These are phyloP conservation scores for Amanita pseudoporphyria DNA, from an alignment of 768 basidiomycete species.

Conservation along the genomic window DNA sequence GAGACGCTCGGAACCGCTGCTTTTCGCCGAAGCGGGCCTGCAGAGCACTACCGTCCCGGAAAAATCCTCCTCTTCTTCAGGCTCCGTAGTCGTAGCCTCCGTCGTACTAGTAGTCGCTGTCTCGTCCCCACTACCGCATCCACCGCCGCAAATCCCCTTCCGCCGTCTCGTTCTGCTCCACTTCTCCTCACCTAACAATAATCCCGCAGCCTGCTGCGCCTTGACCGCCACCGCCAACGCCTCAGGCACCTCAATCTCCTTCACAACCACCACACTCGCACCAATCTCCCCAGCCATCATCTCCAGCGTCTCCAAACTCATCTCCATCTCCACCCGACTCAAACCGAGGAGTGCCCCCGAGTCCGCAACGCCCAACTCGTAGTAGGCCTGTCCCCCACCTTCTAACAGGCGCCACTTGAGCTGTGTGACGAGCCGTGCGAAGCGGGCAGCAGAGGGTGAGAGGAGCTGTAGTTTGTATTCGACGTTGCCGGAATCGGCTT, in stretches of 20 bases:
- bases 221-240: slow-evolving; percentile 32
- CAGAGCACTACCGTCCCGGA: slow-evolving; percentile 13
- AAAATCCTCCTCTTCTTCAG: slow-evolving; percentile 12
- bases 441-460: slow-evolving; percentile 65
- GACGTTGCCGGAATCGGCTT: slow-evolving; percentile 80
- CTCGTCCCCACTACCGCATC: slow-evolving; percentile 18
- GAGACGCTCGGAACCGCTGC: slow-evolving; percentile 9
- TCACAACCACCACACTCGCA: slow-evolving; percentile 84
- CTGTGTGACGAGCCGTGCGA: slow-evolving; percentile 83
- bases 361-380: slow-evolving; percentile 79
- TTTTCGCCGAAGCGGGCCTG: not conserved
- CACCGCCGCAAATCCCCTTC: slow-evolving; percentile 13
- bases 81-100: slow-evolving; percentile 30
- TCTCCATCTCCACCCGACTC: slow-evolving; percentile 59
- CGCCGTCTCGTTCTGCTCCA: slow-evolving; percentile 21
- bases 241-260: slow-evolving; percentile 73
- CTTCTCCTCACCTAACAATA: slow-evolving; percentile 29
- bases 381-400: slow-evolving; percentile 77
- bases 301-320: slow-evolving; percentile 78
- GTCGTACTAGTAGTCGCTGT: slow-evolving; percentile 29
- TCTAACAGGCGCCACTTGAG: slow-evolving; percentile 91
- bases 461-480: slow-evolving; percentile 93
- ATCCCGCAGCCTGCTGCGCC: slow-evolving; percentile 24
- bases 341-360: slow-evolving; percentile 83
- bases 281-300: slow-evolving; percentile 94